Percentiles rank a stretch among this genome's conserved stretches.
These are phyloP conservation scores for Pelargonium nanum DNA, from an alignment of 345 rosid genomes.

Conservation along the genomic window DNA sequence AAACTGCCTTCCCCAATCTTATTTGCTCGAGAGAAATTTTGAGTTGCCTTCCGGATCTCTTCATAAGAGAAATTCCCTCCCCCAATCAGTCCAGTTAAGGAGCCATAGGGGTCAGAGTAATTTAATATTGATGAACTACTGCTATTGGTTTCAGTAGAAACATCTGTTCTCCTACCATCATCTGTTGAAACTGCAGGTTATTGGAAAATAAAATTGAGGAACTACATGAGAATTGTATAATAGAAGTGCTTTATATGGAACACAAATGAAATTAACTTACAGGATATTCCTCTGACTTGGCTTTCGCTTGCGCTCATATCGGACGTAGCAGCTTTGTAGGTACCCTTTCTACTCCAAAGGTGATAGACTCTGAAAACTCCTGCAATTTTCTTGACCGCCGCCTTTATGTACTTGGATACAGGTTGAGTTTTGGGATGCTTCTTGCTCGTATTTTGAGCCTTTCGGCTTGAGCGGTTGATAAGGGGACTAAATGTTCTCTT, in stretches of 20 bases:
- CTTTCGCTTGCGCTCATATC: slow-evolving; percentile 9
- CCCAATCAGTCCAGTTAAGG: slow-evolving; percentile 26
- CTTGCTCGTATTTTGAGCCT: too few relatives aligned
- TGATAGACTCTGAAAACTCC: slow-evolving; percentile 28
- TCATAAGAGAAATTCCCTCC: slow-evolving; percentile 36
- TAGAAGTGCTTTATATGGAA: neutral
- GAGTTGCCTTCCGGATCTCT: slow-evolving; percentile 70
- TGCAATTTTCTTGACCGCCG: slow-evolving; percentile 41
- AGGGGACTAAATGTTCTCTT: too few relatives aligned
- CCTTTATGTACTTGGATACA: too few relatives aligned
- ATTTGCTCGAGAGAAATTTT: slow-evolving; percentile 48
- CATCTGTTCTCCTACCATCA: slow-evolving; percentile 24
- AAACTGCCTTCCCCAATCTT: slow-evolving; percentile 75
- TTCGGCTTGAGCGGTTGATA: too few relatives aligned
- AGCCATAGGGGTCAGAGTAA: slow-evolving; percentile 38
- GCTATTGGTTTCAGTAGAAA: slow-evolving; percentile 38
- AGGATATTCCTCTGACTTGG: slow-evolving; percentile 26
- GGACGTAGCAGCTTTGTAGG: slow-evolving; percentile 3
- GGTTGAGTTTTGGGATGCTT: too few relatives aligned
- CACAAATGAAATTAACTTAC: slow-evolving; percentile 31
- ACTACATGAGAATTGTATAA: neutral
- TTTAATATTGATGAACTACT: slow-evolving; percentile 28
- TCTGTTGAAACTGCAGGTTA: slow-evolving; percentile 25
- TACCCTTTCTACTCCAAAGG: slow-evolving; percentile 16
- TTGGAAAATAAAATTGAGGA: neutral